phyloP scores from a whole-genome alignment of 2,329 filamentous ascomycete genomes.

The Exserohilum rostratum region DNA sequence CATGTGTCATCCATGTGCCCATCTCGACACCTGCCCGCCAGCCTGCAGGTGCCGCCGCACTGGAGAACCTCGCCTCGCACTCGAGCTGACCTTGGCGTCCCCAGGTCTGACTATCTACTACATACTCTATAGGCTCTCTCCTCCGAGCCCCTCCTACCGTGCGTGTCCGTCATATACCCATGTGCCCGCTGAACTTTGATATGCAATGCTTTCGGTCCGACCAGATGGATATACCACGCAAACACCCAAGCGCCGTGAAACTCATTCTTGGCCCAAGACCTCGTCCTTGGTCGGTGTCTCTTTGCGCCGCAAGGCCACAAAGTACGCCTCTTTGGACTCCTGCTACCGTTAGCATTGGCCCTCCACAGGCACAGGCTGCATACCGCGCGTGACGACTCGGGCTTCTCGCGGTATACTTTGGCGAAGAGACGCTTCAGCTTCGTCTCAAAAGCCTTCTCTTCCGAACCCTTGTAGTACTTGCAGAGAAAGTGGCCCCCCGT shows the following conservation, averaged over 20 bases:
- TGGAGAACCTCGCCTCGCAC: neutral
- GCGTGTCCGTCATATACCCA: conserved; percentile 22
- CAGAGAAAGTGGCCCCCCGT: conserved; percentile 89
- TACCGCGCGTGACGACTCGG: conserved; percentile 86
- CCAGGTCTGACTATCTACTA: too few relatives aligned
- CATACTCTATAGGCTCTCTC: too few relatives aligned
- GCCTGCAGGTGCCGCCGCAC: too few relatives aligned
- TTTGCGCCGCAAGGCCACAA: conserved; percentile 78
- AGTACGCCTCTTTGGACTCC: conserved; percentile 86
- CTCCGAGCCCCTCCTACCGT: too few relatives aligned
- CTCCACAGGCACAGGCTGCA: neutral
- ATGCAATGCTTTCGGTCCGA: conserved; percentile 10
- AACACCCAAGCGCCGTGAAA: neutral
- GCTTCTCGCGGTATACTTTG: conserved; percentile 86
- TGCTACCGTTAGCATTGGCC: conserved; percentile 43
- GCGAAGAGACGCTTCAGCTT: conserved; percentile 77
- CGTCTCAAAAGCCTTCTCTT: conserved; percentile 80
- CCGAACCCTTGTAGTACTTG: conserved; percentile 93
- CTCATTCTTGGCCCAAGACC: conserved; percentile 48
- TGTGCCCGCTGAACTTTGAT: neutral
- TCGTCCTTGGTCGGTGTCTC: conserved; percentile 54
- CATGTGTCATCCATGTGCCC: neutral
- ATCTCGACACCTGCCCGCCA: conserved; percentile 3
- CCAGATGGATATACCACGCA: neutral
- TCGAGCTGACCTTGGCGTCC: neutral